phyloP scores from a whole-genome alignment of 495 filamentous ascomycete species.

The Neurospora intermedia region DNA sequence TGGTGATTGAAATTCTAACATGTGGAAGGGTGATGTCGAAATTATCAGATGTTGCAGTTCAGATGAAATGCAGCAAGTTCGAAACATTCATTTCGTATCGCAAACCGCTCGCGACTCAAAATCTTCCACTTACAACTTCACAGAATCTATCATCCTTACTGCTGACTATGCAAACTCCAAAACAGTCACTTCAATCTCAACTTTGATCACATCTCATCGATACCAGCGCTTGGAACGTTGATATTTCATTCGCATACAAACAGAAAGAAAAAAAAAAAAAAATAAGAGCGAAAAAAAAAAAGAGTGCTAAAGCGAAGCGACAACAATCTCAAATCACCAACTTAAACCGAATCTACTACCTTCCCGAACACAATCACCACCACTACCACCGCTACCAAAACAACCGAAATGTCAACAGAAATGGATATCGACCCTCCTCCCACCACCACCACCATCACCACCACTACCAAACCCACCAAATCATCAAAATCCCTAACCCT shows the following conservation, averaged over 20 bases:
- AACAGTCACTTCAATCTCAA: not conserved
- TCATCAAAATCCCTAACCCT: constrained; percentile 6
- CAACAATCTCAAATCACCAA: not conserved
- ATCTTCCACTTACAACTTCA: not conserved
- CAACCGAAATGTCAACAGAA: not conserved
- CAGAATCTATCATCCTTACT: not conserved
- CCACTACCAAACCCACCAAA: not conserved
- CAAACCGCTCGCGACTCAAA: not conserved
- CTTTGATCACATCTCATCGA: not conserved
- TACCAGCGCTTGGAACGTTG: too few species aligned
- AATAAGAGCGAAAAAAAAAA: too few species aligned
- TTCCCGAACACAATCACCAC: not conserved
- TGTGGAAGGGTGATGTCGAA: not conserved
- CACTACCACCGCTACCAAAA: not conserved
- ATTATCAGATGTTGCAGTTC: not conserved
- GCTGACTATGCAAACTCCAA: not conserved
- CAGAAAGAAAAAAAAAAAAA: too few species aligned
- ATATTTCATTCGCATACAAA: too few species aligned
- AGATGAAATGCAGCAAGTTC: not conserved
- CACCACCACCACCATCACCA: not conserved
- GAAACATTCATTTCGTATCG: not conserved
- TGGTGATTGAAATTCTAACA: not conserved
- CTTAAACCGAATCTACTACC: too few species aligned
- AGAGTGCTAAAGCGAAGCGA: not conserved
- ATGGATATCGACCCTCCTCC: constrained; percentile 12